Percentiles rank a stretch among this genome's conserved stretches.
These are phyloP conservation scores for Yarrowia porcina DNA, from an alignment of 805 yeast genomes.

Conservation along the genomic window DNA sequence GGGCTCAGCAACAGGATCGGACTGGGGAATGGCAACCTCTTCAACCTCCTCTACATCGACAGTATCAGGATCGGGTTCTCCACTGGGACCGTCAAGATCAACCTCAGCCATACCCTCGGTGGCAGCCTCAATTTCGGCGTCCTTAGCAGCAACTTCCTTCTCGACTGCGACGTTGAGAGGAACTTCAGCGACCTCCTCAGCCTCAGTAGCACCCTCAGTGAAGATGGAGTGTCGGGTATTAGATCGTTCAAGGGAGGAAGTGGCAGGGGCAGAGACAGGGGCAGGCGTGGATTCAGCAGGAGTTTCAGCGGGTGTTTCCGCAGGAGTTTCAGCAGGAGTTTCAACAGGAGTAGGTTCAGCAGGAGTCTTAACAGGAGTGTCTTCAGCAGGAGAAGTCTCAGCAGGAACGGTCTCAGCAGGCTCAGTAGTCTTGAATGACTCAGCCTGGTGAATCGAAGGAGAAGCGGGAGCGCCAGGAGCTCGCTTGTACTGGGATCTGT, in stretches of 20 bases:
- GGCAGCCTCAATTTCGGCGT: background rate
- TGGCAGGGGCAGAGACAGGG: background rate
- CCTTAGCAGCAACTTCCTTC: constrained; percentile 11
- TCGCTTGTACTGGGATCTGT: constrained; percentile 27
- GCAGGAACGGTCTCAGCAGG: background rate
- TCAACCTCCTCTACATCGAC: background rate
- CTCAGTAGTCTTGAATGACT: background rate
- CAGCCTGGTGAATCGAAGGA: background rate
- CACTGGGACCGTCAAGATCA: constrained; percentile 1
- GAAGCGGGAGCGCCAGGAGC: background rate
- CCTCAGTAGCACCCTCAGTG: constrained; percentile 22
- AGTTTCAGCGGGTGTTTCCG: background rate
- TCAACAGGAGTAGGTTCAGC: constrained; percentile 29
- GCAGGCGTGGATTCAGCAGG: constrained; percentile 28
- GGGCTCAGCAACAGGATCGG: background rate
- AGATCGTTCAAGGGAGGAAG: background rate
- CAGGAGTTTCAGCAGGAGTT: constrained; percentile 28
- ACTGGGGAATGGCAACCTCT: background rate
- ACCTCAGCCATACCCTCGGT: constrained; percentile 4
- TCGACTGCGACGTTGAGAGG: background rate
- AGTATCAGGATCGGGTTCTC: background rate
- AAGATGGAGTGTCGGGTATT: constrained; percentile 4
- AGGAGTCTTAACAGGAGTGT: background rate
- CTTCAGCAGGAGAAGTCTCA: constrained; percentile 28
- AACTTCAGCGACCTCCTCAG: constrained; percentile 27